Evolutionary conservation across 495 filamentous ascomycete genomes (phyloP).

Genomic region (Bathelium albidoporum): DNA sequence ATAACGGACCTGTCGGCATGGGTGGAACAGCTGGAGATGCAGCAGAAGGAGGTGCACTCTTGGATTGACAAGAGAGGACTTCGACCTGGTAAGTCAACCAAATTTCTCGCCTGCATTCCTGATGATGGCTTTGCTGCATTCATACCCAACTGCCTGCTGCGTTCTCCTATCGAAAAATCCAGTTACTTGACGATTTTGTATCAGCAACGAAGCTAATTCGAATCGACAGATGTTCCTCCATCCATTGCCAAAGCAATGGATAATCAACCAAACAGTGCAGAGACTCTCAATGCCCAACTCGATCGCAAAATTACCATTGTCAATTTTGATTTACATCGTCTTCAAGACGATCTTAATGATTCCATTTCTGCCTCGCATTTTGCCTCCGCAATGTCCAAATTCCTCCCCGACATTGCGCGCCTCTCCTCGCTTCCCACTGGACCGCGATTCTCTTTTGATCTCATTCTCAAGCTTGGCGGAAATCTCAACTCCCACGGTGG

Average conservation of each 20-base stretch:
- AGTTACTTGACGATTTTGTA: neutral
- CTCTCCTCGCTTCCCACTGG: conserved; percentile 35
- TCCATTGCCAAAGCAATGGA: conserved; percentile 41
- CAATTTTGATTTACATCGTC: conserved; percentile 44
- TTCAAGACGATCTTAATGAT: conserved; percentile 43
- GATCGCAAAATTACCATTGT: conserved; percentile 46
- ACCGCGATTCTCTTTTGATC: conserved; percentile 38
- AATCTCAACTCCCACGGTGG: conserved; percentile 43
- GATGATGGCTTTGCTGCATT: neutral
- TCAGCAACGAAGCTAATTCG: conserved; percentile 12
- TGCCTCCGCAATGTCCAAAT: conserved; percentile 38
- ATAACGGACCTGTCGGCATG: conserved; percentile 35
- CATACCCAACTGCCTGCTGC: no score
- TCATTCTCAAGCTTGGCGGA: conserved; percentile 42
- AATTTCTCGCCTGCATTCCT: neutral
- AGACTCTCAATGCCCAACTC: conserved; percentile 41
- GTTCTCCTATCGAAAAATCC: no score
- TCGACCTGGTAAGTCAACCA: conserved; percentile 34
- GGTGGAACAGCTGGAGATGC: conserved; percentile 36
- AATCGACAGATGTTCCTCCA: conserved; percentile 37
- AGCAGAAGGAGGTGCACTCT: conserved; percentile 37
- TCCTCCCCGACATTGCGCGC: conserved; percentile 38
- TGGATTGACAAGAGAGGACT: conserved; percentile 45
- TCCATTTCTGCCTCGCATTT: conserved; percentile 33
- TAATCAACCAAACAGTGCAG: conserved; percentile 23